Percentiles rank a stretch among this genome's conserved stretches.
Evolutionary conservation across 257 asterid species (phyloP).

Genomic region (Ajuga chamaepitys): DNA sequence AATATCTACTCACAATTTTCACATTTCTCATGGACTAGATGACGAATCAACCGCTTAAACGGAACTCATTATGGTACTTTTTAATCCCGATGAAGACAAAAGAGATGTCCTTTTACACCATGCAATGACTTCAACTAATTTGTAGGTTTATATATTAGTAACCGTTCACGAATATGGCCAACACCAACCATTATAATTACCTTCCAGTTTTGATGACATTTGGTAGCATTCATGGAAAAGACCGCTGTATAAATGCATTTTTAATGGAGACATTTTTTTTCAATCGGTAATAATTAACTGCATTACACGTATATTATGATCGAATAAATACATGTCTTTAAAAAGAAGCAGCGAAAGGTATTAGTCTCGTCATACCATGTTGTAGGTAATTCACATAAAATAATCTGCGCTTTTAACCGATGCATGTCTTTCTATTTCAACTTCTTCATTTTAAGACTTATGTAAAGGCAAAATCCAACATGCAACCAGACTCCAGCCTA

Average conservation of each 20-base stretch:
- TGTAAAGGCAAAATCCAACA: not conserved
- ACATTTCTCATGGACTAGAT: not conserved
- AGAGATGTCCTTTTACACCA: slow-evolving; percentile 1
- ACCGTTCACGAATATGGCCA: not conserved
- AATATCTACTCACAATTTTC: slow-evolving; percentile 4
- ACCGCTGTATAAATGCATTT: not conserved
- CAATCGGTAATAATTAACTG: not conserved
- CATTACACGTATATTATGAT: not conserved
- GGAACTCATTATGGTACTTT: slow-evolving; percentile 7
- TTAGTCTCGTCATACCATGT: too few species aligned
- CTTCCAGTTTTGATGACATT: slow-evolving; percentile 12
- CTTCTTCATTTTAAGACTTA: too few species aligned
- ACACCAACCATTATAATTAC: slow-evolving; percentile 8
- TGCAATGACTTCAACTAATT: slow-evolving; percentile 18
- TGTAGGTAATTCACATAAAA: too few species aligned
- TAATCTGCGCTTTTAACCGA: too few species aligned
- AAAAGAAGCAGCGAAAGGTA: not conserved
- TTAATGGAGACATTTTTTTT: not conserved
- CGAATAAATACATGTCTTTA: not conserved
- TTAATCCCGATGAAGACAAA: slow-evolving; percentile 12
- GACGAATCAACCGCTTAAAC: slow-evolving; percentile 9
- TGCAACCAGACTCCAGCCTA: not conserved
- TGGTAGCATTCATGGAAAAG: slow-evolving; percentile 12
- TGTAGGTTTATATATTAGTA: slow-evolving; percentile 9
- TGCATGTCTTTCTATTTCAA: too few species aligned